Evolutionary conservation across 1,284 basidiomycete genomes (phyloP), one percentile per base, ranked within the genome.

Genomic region (Trichosporon inkin): DNA sequence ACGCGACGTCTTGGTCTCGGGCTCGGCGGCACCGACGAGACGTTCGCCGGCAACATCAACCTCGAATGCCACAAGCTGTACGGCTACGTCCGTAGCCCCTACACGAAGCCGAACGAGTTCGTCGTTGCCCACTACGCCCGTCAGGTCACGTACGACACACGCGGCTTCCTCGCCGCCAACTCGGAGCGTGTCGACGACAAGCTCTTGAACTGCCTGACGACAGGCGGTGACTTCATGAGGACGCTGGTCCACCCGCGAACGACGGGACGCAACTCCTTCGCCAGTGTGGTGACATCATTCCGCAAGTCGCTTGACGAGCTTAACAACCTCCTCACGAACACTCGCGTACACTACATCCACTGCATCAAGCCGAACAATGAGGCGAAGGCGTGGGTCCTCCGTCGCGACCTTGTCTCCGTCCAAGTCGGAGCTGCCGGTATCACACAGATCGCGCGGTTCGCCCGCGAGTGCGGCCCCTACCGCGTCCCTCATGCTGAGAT

Each of bases 361-460:
- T 64, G 63, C 54, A 62, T 64, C 60, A 64, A 64, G 60, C 58
- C 63, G 8, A 64, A 64, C 56, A 58, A 64, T 35, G 51, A 59
- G 34, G 60, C 63, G 2, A 56, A 49, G 37, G 44, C 60, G 1
- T 55, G 63, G 47, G 14, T 54, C 14, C 60, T 64, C 22, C 55
- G 60, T 22, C 55, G 56, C n/a, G 49, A 53, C 5, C 58, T 58
- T 17, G 60, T 64, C 19, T 53, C 51, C 40, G 24, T 56, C 13
- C 63, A 64, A 49, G 61, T 64, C 47, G 60, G 60, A 10, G 63
- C 63, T 2, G 56, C 60, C 2, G 63, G 63, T 3, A 61, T 64
- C 22, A 54, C 60, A 1, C 63, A 64, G 34, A 59, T 64, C 28
- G 61, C 60, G 3, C 60, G 60, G 2, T 64, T 64, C n/a, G 63